Evolutionary conservation across 1,284 basidiomycete species (phyloP), one percentile per base, ranked within the genome.

Genomic region (Fomitopsis betulina): DNA sequence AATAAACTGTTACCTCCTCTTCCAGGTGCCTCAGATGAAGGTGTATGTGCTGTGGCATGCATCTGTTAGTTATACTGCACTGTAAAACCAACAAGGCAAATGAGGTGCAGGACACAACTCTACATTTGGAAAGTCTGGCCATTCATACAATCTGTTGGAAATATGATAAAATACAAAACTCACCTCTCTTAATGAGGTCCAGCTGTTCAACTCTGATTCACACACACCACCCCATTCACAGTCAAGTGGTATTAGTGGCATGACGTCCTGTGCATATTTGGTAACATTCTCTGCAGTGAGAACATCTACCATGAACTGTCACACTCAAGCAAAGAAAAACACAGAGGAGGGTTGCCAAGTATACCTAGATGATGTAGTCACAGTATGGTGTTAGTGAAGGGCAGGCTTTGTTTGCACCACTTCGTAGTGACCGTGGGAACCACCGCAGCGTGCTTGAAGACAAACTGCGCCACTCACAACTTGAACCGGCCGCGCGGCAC

Each of bases 111-210:
- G 9, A 37, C 35, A 30, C 13, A 15, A 10, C 5, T 7, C 13
- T 12, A 37, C 0, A 4, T 3, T 12, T 12, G 13, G 8, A 12
- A 37, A 37, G 35, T 15, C 35, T 30, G 27, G 8, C 8, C 27
- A 30, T 8, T 8, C 1, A 30, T 30, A 8, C 27, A n/a, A 30
- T 30, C 27, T 30, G 27, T 30, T 3, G 2, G 8, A 30, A 43
- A 17, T 10, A 27, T 21, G 2, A 42, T 2, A 5, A 30, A 30
- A 30, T 30, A 21, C 17, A 15, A 13, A 25, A 27, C 65, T 43
- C 38, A 65, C 66, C 66, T 65, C 62, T 43, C 62, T 60, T 0
- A 67, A 54, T 25, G 64, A 39, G 30, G 49, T 56, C 64, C 66
- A 65, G 58, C 64, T 62, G 39, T 65, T 65, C 13, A 65, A 55